Base-by-base conservation (phyloP, 768 basidiomycete species). In the Infundibulicybe gibba region DNA sequence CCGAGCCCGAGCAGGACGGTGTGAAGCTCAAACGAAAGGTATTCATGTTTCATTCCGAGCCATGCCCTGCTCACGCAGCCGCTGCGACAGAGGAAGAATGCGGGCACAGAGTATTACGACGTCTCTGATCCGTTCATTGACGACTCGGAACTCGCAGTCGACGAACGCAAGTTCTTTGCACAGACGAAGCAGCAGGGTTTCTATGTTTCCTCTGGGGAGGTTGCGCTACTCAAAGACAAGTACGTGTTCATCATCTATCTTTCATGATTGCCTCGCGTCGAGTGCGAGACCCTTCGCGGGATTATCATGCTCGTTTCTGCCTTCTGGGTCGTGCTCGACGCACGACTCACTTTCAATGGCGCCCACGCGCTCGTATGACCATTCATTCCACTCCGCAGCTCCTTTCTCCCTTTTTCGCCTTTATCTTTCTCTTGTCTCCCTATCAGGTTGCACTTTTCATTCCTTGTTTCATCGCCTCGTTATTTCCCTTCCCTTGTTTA, bases 61-160 rank as follows among this genome's bases (percentile, higher is more conserved):
- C 11, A 34, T 32, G 15, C 35, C 11, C 33, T 25, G 5, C 34
- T 39, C 25, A 33, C n/a, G n/a, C n/a, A n/a, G 49, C n/a, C 46
- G 52, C 57, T n/a, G 40, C 31, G 40, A 16, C 52, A 75, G 70
- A 70, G 74, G 62, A 83, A 81, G 59, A 77, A 72, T 47, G 61
- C 65, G 1, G 71, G 73, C 0, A 67, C 80, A 16, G 90, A 88
- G 60, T 90, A 93, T 58, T 99, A 99, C 72, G 95, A 99, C 68
- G 73, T 85, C 15, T 69, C 75, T 0, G 97, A 99, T 67, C 88
- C 91, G 0, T 98, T 98, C 70, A 97, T 99, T 60, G 97, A 99
- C 73, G 97, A 99, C 67, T 91, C 92, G 1, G 95, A 98, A 60
- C 72, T 95, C 47, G 85, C 81, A 19, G 69, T 94, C 40, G 94